A percentile compares a stretch with the other conserved stretches of the same genome.
Evolutionary conservation across 148 eudicot species (phyloP).

Genomic region (Mesembryanthemum crystallinum): DNA sequence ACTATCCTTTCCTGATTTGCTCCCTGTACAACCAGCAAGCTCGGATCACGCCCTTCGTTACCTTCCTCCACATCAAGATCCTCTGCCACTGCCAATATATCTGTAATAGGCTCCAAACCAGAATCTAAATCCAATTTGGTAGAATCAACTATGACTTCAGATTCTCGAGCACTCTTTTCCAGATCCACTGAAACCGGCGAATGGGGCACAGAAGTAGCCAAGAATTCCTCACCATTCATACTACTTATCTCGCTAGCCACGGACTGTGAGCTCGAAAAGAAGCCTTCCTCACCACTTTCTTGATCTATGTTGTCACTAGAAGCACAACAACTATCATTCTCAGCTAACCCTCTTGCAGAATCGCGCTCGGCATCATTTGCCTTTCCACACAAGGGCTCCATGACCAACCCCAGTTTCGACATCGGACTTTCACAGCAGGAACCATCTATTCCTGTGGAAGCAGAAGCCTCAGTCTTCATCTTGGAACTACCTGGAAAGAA

Average conservation of each 20-base stretch:
- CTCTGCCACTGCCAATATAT: constrained; percentile 34
- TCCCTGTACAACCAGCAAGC: constrained; percentile 27
- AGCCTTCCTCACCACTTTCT: constrained; percentile 29
- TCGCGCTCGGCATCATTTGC: constrained; percentile 22
- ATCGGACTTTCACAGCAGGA: constrained; percentile 30
- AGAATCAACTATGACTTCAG: constrained; percentile 26
- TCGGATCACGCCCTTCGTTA: constrained; percentile 30
- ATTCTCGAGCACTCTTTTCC: constrained; percentile 23
- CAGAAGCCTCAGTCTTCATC: constrained; percentile 37
- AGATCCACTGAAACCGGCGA: constrained; percentile 19
- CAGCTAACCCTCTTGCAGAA: constrained; percentile 11
- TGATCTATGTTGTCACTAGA: constrained; percentile 23
- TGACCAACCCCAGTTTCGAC: constrained; percentile 21
- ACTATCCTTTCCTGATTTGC: constrained; percentile 33
- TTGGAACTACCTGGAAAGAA: constrained; percentile 23
- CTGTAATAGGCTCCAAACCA: constrained; percentile 26
- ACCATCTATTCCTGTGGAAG: constrained; percentile 26
- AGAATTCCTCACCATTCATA: constrained; percentile 22
- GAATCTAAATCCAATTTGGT: constrained; percentile 27
- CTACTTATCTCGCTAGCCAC: constrained; percentile 29
- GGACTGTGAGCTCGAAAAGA: constrained; percentile 23
- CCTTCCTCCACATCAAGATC: constrained; percentile 34
- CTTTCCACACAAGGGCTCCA: constrained; percentile 25
- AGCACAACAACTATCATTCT: constrained; percentile 30
- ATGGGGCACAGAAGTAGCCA: constrained; percentile 19